Base-by-base conservation (phyloP, 1,284 basidiomycete species). In the Rugosomyces carneus region DNA sequence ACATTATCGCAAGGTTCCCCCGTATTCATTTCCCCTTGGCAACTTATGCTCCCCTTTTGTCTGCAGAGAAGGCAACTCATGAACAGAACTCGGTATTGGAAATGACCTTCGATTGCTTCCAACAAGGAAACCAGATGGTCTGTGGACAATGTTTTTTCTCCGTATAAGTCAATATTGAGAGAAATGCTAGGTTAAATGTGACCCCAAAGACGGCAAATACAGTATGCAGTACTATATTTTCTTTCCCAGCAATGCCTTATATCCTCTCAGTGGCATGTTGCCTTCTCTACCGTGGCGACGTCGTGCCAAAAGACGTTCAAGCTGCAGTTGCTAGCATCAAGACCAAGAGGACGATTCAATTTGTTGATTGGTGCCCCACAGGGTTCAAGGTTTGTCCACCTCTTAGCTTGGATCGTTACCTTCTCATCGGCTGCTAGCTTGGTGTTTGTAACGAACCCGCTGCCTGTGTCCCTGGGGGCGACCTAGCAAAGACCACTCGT, bases 91-190 rank as follows among this genome's bases (percentile, higher is more conserved):
- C 91, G 21, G 94, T 98, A 27, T 82, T 90, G 38, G 95, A 99
- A 66, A 97, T 99, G 93, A 99, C 95, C 54, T 93, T 91, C 75
- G 86, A 93, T 48, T 96, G 93, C 75, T 99, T 99, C 71, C 95
- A 99, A 76, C 79, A 81, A 55, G 93, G 93, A 56, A 96, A 95
- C 74, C 95, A 98, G 73, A 95, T 99, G 94, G 95, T 78, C 53
- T 44, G 44, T 49, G n/a, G 24, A 16, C 39, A 36, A 23, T 23
- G 21, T 23, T 42, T 11, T 20, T 21, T 34, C 31, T 42, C 21
- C 19, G 19, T 19, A 8, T 43, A 27, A 24, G 23, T 20, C 29
- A 42, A 23, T 46, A 31, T 38, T 49, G 27, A 53, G 19, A 18
- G n/a, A 26, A 9, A 18, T 39, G 38, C 1, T 50, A 78, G 76